These are phyloP conservation scores for Talaromyces albobiverticillius DNA, from an alignment of 2,329 filamentous ascomycete genomes.

Conservation along the genomic window DNA sequence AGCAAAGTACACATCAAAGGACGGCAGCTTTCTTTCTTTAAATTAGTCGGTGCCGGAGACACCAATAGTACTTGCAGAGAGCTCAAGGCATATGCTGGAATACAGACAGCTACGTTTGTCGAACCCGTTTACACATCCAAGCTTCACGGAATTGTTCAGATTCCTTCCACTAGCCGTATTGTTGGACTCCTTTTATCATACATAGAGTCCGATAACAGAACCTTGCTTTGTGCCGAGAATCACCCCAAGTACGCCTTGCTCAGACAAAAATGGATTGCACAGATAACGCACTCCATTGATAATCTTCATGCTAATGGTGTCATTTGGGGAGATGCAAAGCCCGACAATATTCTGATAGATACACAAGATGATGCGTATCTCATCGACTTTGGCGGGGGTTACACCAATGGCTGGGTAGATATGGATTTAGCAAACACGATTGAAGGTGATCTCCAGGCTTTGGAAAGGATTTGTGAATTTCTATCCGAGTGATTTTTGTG, in stretches of 20 bases:
- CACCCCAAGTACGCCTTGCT: background rate
- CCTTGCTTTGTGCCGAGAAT: background rate
- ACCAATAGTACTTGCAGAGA: conserved; percentile 14
- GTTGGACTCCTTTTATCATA: background rate
- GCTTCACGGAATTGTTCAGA: background rate
- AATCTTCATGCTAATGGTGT: background rate
- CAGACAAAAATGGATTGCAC: conserved; percentile 1
- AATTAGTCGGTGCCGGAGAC: conserved; percentile 18
- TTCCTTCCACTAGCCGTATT: background rate
- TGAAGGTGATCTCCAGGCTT: conserved; percentile 2
- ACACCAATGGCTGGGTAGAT: conserved; percentile 7
- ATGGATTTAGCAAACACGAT: conserved; percentile 2
- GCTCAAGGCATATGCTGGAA: conserved; percentile 16
- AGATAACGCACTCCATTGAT: background rate
- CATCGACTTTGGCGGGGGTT: conserved; percentile 5
- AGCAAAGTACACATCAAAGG: conserved; percentile 17
- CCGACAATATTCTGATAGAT: conserved; percentile 7
- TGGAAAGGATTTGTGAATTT: conserved; percentile 1
- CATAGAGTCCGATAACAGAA: background rate
- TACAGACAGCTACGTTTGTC: conserved; percentile 5
- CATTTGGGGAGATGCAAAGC: conserved; percentile 4
- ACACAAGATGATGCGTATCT: conserved; percentile 1
- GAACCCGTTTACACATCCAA: background rate
- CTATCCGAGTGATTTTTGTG: background rate
- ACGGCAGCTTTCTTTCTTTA: conserved; percentile 18